These are phyloP conservation scores for Trichosanthes cucumerina DNA, from an alignment of 306 rosid species.

Conservation along the genomic window DNA sequence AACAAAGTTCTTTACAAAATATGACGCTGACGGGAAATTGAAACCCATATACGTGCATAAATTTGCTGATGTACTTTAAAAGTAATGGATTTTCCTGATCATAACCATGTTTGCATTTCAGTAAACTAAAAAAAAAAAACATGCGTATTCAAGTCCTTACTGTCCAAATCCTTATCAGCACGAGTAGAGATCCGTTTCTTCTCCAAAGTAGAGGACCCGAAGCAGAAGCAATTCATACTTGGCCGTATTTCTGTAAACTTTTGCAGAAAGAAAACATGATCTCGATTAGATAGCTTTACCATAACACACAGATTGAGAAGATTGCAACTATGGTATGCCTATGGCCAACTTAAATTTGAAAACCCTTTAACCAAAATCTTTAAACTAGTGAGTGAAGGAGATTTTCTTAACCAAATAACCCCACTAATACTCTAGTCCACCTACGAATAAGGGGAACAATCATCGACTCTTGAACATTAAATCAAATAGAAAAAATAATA, in stretches of 20 bases:
- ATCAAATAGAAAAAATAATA: neutral
- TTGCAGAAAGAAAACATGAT: neutral
- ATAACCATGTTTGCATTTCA: neutral
- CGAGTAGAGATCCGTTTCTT: conserved; percentile 27
- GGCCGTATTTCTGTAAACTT: neutral
- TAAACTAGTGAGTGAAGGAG: neutral
- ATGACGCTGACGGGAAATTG: neutral
- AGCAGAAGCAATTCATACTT: conserved; percentile 78
- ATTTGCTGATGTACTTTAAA: neutral
- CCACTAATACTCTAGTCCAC: neutral
- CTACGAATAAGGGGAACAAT: neutral
- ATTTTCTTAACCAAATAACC: neutral
- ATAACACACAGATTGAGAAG: neutral
- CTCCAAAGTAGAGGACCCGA: conserved; percentile 40
- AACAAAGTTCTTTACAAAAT: neutral
- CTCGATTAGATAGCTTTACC: neutral
- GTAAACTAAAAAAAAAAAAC: neutral
- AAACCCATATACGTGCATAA: neutral
- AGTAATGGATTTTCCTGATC: neutral
- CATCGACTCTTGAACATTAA: neutral
- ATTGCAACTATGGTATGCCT: neutral
- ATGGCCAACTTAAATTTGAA: neutral
- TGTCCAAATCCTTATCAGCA: conserved; percentile 28
- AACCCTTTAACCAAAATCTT: neutral
- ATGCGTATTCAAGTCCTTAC: conserved; percentile 28